Base-by-base conservation (phyloP, 805 yeast species). In the Saccharomycopsis fermentans region DNA sequence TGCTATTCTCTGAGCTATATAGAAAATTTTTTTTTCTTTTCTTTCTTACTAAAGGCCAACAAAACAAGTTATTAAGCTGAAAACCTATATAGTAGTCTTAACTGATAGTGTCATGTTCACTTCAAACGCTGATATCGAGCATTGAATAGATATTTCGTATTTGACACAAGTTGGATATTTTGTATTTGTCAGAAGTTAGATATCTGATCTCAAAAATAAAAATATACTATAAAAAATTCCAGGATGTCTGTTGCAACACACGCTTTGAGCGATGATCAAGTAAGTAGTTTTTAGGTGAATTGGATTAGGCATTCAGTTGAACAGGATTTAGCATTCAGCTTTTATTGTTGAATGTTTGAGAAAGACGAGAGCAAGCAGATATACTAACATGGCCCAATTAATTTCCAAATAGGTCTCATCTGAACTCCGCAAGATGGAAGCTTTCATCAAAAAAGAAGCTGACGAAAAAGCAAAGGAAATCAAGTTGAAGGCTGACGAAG, bases 361-460 rank as follows among this genome's bases (percentile, higher is more conserved):
- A n/a, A n/a, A n/a, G n/a, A n/a, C n/a, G n/a, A n/a, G n/a, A n/a
- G n/a, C n/a, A n/a, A n/a, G n/a, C 8, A 27, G 32, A 5, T 17
- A 32, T 52, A 56, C 57, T 58, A 55, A 58, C 58, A 36, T 27
- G 32, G 16, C n/a, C 3, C 8, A 21, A 19, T 43, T 43, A 21
- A 19, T 21, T 21, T 24, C 34, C 32, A 24, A 21, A 56, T 69
- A 91, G 90, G 98, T 92, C 66, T 90, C 87, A 69, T 90, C 90
- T 67, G 99, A 94, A 78, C 87, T 94, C 74, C 84, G 85, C 72
- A 94, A 94, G 79, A 94, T 94, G 97, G 96, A 92, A 72, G 91
- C 95, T 70, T 94, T 94, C 84, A 94, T 94, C 81, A 89, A 87
- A 76, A 94, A 92, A 81, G 99, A 94, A 77, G 99, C 99, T 43